Evolutionary conservation across 2,329 filamentous ascomycete genomes (phyloP).

Genomic region (Pyrenophora graminea): DNA sequence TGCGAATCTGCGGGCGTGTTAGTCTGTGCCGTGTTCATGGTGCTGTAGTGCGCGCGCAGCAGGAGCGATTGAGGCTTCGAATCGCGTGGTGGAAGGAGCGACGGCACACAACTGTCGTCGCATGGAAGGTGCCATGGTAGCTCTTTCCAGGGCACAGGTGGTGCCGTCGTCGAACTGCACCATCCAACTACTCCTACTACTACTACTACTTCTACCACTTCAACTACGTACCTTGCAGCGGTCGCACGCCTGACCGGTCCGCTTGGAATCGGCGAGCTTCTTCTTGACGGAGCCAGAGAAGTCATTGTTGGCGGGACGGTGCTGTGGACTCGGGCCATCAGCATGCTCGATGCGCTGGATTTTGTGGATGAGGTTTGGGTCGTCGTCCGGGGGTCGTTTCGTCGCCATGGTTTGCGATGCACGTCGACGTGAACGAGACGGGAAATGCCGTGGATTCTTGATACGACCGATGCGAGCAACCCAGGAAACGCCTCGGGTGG

Average conservation of each 20-base stretch:
- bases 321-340: conserved; percentile 23
- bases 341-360: conserved; percentile 42
- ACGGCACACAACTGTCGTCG: background rate
- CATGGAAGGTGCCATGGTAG: background rate
- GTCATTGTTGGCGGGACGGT: conserved; percentile 32
- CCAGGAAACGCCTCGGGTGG: conserved; percentile 19
- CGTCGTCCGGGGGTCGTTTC: conserved; percentile 31
- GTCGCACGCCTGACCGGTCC: conserved; percentile 85
- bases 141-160: background rate
- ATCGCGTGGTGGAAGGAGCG: background rate
- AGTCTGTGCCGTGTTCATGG: background rate
- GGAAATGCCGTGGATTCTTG: conserved; percentile 9
- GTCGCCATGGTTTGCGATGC: conserved; percentile 30
- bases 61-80: background rate
- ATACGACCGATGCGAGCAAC: conserved; percentile 10
- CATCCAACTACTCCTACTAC: too few relatives aligned
- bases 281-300: conserved; percentile 53
- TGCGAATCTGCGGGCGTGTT: conserved; percentile 64
- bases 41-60: too few relatives aligned
- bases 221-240: conserved; percentile 70
- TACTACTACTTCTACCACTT: background rate
- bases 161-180: background rate
- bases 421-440: conserved; percentile 13
- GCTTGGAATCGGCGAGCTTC: conserved; percentile 58
- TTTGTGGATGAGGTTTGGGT: conserved; percentile 29